A percentile compares a stretch with the other conserved stretches of the same genome.
These are phyloP conservation scores for Corinectria fuckeliana DNA, from an alignment of 2,329 filamentous ascomycete genomes.

Conservation along the genomic window DNA sequence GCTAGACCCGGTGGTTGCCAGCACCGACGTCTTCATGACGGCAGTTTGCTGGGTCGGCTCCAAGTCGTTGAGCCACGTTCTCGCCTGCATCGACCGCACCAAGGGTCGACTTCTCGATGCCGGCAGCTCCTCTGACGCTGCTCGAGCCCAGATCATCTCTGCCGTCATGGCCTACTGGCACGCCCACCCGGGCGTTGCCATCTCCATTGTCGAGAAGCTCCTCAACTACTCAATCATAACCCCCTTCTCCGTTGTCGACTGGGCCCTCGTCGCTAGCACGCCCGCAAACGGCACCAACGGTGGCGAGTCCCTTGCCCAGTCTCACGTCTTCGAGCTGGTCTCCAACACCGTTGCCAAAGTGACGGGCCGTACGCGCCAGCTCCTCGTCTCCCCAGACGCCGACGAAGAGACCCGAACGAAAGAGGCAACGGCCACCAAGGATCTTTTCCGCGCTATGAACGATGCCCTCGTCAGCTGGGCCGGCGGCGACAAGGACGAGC, in stretches of 20 bases:
- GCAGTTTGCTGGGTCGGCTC: constrained; percentile 92
- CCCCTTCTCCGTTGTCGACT: constrained; percentile 84
- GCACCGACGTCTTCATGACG: constrained; percentile 92
- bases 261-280: constrained; percentile 73
- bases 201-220: constrained; percentile 94
- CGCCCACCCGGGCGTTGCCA: constrained; percentile 87
- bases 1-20: constrained; percentile 81
- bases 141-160: constrained; percentile 85
- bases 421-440: constrained; percentile 77
- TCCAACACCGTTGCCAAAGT: constrained; percentile 90
- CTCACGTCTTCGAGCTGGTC: constrained; percentile 89
- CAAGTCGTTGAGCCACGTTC: constrained; percentile 93
- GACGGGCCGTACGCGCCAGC: constrained; percentile 82
- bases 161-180: constrained; percentile 94
- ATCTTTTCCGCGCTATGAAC: constrained; percentile 81
- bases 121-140: constrained; percentile 75
- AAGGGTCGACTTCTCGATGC: constrained; percentile 87
- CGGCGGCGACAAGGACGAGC: constrained; percentile 73
- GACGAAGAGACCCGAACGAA: constrained; percentile 70
- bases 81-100: constrained; percentile 94
- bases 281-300: constrained; percentile 59
- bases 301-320: constrained; percentile 72
- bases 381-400: constrained; percentile 67
- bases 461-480: constrained; percentile 78
- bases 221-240: constrained; percentile 96